Evolutionary conservation across 352 stramenopile genomes (phyloP).

Genomic region (Globisporangium okanoganense): DNA sequence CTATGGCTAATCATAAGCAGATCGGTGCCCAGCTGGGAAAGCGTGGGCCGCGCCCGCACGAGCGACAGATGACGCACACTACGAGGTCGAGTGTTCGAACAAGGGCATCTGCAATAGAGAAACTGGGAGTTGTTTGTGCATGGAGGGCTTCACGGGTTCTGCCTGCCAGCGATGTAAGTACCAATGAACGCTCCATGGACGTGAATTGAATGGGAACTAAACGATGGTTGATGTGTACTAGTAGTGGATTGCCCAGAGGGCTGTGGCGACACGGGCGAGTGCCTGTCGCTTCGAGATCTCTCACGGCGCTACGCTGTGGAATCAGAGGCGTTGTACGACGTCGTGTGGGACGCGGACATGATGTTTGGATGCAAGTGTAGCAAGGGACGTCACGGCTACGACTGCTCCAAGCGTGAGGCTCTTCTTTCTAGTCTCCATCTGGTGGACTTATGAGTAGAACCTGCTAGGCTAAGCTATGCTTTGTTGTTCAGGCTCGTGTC

Average conservation of each 20-base stretch:
- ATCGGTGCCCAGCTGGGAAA: conserved; percentile 39
- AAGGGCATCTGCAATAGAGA: conserved; percentile 58
- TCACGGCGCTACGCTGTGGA: conserved; percentile 39
- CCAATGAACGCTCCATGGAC: not conserved
- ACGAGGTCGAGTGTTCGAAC: conserved; percentile 73
- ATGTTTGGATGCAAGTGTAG: conserved; percentile 89
- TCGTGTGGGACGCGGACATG: conserved; percentile 64
- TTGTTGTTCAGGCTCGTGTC: conserved; percentile 76
- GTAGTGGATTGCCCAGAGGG: conserved; percentile 45
- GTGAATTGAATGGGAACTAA: not conserved
- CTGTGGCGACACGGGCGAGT: conserved; percentile 49
- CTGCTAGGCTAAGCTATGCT: no score
- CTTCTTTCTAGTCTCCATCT: not conserved
- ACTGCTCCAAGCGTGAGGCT: conserved; percentile 69
- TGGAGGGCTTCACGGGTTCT: conserved; percentile 61
- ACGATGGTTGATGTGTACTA: not conserved
- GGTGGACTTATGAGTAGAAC: no score
- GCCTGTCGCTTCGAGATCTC: conserved; percentile 63
- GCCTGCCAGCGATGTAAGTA: conserved; percentile 66
- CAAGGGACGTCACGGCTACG: conserved; percentile 68
- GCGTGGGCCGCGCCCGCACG: conserved; percentile 57
- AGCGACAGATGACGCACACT: conserved; percentile 54
- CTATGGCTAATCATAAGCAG: conserved; percentile 23
- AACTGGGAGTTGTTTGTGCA: conserved; percentile 51
- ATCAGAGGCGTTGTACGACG: conserved; percentile 47